phyloP scores from a whole-genome alignment of 176 grass and related monocot genomes.

The Calamus simplicifolius region DNA sequence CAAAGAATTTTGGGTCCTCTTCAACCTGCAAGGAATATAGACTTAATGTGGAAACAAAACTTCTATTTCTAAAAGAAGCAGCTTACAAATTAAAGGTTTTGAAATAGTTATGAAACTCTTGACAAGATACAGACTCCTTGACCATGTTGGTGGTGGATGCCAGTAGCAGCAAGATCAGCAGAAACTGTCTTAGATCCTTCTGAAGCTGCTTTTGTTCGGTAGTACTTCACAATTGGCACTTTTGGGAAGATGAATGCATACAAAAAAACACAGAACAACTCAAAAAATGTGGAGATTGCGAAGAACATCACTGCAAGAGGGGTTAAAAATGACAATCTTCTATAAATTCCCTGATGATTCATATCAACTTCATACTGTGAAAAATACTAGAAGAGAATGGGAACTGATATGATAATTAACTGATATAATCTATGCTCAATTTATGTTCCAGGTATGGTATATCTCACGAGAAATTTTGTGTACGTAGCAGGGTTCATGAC shows the following conservation, averaged over 20 bases:
- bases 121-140: conserved; percentile 2
- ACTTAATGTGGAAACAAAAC: too few relatives aligned
- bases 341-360: too few relatives aligned
- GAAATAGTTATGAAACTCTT: not conserved
- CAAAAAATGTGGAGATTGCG: conserved; percentile 49
- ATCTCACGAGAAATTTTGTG: too few relatives aligned
- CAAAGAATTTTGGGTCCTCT: conserved; percentile 47
- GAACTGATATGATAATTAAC: too few relatives aligned
- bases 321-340: not conserved
- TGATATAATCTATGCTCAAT: too few relatives aligned
- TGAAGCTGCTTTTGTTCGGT: conserved; percentile 52
- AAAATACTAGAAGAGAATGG: too few relatives aligned
- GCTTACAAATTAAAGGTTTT: too few relatives aligned
- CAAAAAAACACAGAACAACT: conserved; percentile 44
- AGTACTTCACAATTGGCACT: conserved; percentile 74
- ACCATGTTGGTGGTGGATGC: conserved; percentile 20
- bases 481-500: too few relatives aligned
- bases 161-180: conserved; percentile 58
- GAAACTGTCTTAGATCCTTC: conserved; percentile 58
- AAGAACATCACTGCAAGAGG: conserved; percentile 55
- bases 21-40: conserved; percentile 21
- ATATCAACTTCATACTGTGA: too few relatives aligned
- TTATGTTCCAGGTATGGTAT: too few relatives aligned
- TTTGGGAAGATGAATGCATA: conserved; percentile 80
- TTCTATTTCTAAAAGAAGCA: too few relatives aligned